Evolutionary conservation across 1,284 basidiomycete species (phyloP), one percentile per base, ranked within the genome.

Genomic region (Blastosporella zonata): DNA sequence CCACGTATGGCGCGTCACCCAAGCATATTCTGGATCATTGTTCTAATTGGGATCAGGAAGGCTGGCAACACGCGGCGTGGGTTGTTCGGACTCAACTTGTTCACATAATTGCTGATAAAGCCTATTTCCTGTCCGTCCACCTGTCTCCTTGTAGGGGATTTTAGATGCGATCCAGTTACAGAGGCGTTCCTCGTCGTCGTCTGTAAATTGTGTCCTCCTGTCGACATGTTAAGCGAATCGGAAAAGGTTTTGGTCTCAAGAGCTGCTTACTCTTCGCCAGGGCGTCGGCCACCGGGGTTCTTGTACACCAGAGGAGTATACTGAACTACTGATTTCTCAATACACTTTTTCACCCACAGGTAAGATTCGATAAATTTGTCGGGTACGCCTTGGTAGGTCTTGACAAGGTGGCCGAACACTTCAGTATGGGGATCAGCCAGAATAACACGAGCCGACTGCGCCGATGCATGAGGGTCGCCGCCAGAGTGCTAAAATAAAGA

Each of bases 1-100:
- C 87, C 87, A 90, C 7, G 87, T 88, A 61, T 90, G 87, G n/a
- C 87, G 79, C 20, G 71, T 74, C 18, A 88, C 88, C 87, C 87
- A 90, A 1, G 75, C 72, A 59, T 79, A 89, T 52, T 85, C 84
- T 1, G 84, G 82, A 53, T 87, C 81, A 45, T 67, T 64, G 34
- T 68, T 69, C 87, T 85, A 46, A 27, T 42, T 38, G 48, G 43
- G 28, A 15, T 45, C 36, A 43, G 33, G 36, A 23, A 29, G 27
- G 33, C 20, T 23, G 38, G 22, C 35, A 17, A 38, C 20, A 21
- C 27, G 31, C 12, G 12, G 36, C 44, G 29, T 6, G 25, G 28
- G 35, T 34, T 8, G 18, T 18, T 23, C 20, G 37, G 1, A 17
- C 61, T 73, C 31, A 55, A 82, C 82, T 65, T 78, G 71, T 33